These are phyloP conservation scores for Phaffomyces opuntiae DNA, from an alignment of 805 yeast genomes.

Conservation along the genomic window DNA sequence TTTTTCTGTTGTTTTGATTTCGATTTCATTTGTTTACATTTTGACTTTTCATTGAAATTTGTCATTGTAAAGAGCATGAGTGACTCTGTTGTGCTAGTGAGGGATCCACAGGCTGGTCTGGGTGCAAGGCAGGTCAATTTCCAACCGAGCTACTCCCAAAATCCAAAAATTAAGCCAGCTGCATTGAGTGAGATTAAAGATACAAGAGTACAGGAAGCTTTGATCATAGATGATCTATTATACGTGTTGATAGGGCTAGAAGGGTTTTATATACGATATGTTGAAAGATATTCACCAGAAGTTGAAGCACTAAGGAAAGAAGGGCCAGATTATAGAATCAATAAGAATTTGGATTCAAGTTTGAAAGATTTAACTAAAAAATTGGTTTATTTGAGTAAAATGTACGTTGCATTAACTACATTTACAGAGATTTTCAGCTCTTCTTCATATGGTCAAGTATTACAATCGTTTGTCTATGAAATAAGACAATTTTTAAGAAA, in stretches of 20 bases:
- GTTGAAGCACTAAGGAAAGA: slow-evolving; percentile 33
- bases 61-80: neutral
- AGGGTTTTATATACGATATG: slow-evolving; percentile 68
- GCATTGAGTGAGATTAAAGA: slow-evolving; percentile 42
- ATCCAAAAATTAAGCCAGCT: slow-evolving; percentile 32
- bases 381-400: slow-evolving; percentile 55
- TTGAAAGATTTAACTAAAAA: slow-evolving; percentile 62
- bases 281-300: slow-evolving; percentile 49
- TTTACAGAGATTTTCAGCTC: slow-evolving; percentile 57
- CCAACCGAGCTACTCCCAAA: slow-evolving; percentile 27
- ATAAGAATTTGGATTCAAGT: slow-evolving; percentile 66
- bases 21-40: neutral
- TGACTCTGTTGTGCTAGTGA: neutral
- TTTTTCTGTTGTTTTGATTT: neutral
- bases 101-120: neutral
- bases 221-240: slow-evolving; percentile 63
- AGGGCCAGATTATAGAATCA: slow-evolving; percentile 74
- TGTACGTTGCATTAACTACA: slow-evolving; percentile 47
- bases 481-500: slow-evolving; percentile 39
- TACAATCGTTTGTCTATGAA: slow-evolving; percentile 65
- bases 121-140: slow-evolving; percentile 22
- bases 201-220: slow-evolving; percentile 59
- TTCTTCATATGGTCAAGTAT: slow-evolving; percentile 55
- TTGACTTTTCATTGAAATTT: neutral
- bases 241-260: slow-evolving; percentile 65